Evolutionary conservation across 495 filamentous ascomycete species (phyloP), one percentile per base, ranked within the genome.

Genomic region (Haplographium delicatum): DNA sequence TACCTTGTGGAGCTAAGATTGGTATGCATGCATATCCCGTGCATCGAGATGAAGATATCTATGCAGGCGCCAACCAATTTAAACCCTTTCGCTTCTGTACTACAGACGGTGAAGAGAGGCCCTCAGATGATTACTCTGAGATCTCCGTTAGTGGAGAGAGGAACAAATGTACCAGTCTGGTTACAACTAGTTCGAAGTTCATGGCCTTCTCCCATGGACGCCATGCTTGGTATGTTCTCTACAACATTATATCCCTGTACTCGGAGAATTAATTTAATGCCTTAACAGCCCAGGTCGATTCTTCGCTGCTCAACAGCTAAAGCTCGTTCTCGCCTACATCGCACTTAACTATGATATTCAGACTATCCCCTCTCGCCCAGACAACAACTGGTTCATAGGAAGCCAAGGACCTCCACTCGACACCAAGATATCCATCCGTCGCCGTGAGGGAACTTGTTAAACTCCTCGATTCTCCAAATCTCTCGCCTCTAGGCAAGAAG

Each of bases 261-360:
- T 34, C 13, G 15, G 23, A 4, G 10, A 13, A 16, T 20, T 19
- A 40, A 23, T 6, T 22, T 45, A 18, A 44, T 22, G 23, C n/a
- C n/a, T 44, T 1, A 26, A 6, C 26, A 53, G 53, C 33, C 53
- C 53, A 27, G 53, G 53, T 33, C 53, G 53, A n/a, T 72, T 71
- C 63, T 72, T 72, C 44, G 68, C 67, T 33, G 49, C 66, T 11
- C 63, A 69, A 13, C 65, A 69, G 46, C 54, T 74, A 27, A 72
- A 74, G 59, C 64, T 72, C 8, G 53, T 62, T 9, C 48, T 74
- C 16, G 68, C 65, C 1, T 63, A 70, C 41, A 67, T 74, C 30
- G 58, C 62, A 0, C 26, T 68, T 13, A 59, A 65, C 6, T 74
- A 71, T 43, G 69, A 74, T 5, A 64, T 74, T 35, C 56, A 67